Percentiles rank a stretch among this genome's conserved stretches.
phyloP scores from a whole-genome alignment of 345 rosid genomes.

The Citrus reticulata region DNA sequence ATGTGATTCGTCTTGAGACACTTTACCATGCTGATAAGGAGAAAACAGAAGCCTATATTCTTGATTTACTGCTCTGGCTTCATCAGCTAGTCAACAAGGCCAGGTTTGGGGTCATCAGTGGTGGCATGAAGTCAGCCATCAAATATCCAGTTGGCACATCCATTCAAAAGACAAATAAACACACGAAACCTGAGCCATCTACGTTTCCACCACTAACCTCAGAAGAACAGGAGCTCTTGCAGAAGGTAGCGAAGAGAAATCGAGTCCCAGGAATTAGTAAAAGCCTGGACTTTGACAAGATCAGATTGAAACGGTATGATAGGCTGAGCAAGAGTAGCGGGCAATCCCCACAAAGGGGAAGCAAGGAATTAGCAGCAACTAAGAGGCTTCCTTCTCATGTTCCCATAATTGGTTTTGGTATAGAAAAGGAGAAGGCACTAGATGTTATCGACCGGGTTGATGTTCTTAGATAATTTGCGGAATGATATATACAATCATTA shows the following conservation, averaged over 20 bases:
- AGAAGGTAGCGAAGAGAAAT: conserved; percentile 24
- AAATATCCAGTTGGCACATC: conserved; percentile 1
- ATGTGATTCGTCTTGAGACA: conserved; percentile 71
- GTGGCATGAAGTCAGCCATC: conserved; percentile 13
- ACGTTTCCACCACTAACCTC: conserved; percentile 19
- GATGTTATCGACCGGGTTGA: conserved; percentile 56
- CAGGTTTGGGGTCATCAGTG: conserved; percentile 14
- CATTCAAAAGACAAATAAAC: conserved; percentile 19
- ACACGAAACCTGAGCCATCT: conserved; percentile 17
- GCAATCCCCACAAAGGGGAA: conserved; percentile 34
- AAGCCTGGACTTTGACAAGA: conserved; percentile 44
- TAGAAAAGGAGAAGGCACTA: conserved; percentile 50
- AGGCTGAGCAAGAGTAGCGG: conserved; percentile 50
- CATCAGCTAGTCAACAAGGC: conserved; percentile 65
- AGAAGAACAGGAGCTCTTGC: conserved; percentile 40
- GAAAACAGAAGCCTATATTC: conserved; percentile 73
- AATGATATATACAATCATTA: neutral
- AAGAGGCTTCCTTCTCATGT: conserved; percentile 42
- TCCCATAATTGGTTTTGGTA: conserved; percentile 43
- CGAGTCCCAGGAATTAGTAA: conserved; percentile 31
- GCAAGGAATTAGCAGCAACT: conserved; percentile 31
- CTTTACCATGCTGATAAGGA: conserved; percentile 84
- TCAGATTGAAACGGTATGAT: conserved; percentile 37
- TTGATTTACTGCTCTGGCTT: conserved; percentile 78
- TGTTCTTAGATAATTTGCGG: conserved; percentile 15